Evolutionary conservation across 805 yeast genomes (phyloP).

Genomic region (Ogataea pini): DNA sequence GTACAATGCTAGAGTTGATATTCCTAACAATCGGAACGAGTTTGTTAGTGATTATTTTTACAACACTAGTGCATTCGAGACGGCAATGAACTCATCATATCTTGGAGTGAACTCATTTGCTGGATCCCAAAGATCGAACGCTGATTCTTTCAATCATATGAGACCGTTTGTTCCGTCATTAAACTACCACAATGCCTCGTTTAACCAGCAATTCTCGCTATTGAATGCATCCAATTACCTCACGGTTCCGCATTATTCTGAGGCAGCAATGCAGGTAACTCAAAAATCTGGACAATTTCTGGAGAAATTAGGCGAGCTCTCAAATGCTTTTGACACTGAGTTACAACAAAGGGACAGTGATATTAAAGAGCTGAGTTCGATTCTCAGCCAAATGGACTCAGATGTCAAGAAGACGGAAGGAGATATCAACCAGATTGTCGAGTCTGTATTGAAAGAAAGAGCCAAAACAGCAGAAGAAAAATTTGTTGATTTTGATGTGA

Average conservation of each 20-base stretch:
- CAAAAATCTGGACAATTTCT: constrained; percentile 52
- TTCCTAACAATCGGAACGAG: constrained; percentile 45
- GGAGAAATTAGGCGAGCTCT: constrained; percentile 47
- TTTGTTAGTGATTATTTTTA: constrained; percentile 42
- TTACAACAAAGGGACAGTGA: constrained; percentile 44
- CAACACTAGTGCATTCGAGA: constrained; percentile 24
- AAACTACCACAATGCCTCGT: constrained; percentile 17
- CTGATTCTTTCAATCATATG: constrained; percentile 28
- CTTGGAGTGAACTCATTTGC: constrained; percentile 9
- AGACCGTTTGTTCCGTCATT: constrained; percentile 30
- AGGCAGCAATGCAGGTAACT: constrained; percentile 54
- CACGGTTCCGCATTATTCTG: constrained; percentile 46
- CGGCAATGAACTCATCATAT: constrained; percentile 12
- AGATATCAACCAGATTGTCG: constrained; percentile 39
- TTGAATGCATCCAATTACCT: constrained; percentile 24
- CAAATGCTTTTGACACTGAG: constrained; percentile 55
- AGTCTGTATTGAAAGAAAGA: constrained; percentile 26
- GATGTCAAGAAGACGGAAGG: constrained; percentile 35
- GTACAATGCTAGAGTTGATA: constrained; percentile 56
- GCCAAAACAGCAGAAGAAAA: constrained; percentile 5
- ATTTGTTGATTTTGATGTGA: constrained; percentile 31
- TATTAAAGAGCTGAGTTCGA: constrained; percentile 31
- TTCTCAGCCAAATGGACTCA: constrained; percentile 32
- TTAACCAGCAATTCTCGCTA: constrained; percentile 19
- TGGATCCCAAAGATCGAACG: constrained; percentile 12